phyloP scores from a whole-genome alignment of 495 filamentous ascomycete genomes.

The Daldinia caldariorum region DNA sequence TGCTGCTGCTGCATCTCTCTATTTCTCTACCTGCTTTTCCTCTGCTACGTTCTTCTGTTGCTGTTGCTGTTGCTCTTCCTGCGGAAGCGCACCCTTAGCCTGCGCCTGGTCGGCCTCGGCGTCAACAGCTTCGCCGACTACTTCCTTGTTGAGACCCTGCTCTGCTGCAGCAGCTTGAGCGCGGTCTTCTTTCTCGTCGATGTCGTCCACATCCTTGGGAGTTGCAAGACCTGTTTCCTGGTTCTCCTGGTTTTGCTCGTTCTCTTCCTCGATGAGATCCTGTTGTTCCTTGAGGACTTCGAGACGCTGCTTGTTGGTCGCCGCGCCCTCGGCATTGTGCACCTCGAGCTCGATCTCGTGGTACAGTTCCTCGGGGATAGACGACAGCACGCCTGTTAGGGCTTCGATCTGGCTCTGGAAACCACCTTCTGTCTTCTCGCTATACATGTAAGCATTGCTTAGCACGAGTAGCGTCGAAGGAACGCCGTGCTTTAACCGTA shows the following conservation, averaged over 20 bases:
- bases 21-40: conserved; percentile 37
- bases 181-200: conserved; percentile 68
- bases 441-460: conserved; percentile 97
- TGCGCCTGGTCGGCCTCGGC: conserved; percentile 54
- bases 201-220: conserved; percentile 86
- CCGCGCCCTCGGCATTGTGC: conserved; percentile 94
- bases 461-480: conserved; percentile 95
- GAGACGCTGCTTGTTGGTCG: conserved; percentile 98
- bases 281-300: conserved; percentile 99
- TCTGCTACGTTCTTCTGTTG: conserved; percentile 36
- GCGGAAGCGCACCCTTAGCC: conserved; percentile 43
- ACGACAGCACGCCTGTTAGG: conserved; percentile 87
- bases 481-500: conserved; percentile 90
- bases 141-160: conserved; percentile 52
- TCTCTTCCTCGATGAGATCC: conserved; percentile 97
- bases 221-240: conserved; percentile 74
- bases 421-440: conserved; percentile 76
- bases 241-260: conserved; percentile 84
- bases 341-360: conserved; percentile 99
- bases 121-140: conserved; percentile 56
- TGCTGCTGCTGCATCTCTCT: background rate
- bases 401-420: conserved; percentile 93
- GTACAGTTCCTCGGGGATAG: conserved; percentile 97
- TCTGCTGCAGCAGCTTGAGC: conserved; percentile 49
- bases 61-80: conserved; percentile 29